These are phyloP conservation scores for Kazachstania africana DNA, from an alignment of 805 yeast genomes.

Conservation along the genomic window DNA sequence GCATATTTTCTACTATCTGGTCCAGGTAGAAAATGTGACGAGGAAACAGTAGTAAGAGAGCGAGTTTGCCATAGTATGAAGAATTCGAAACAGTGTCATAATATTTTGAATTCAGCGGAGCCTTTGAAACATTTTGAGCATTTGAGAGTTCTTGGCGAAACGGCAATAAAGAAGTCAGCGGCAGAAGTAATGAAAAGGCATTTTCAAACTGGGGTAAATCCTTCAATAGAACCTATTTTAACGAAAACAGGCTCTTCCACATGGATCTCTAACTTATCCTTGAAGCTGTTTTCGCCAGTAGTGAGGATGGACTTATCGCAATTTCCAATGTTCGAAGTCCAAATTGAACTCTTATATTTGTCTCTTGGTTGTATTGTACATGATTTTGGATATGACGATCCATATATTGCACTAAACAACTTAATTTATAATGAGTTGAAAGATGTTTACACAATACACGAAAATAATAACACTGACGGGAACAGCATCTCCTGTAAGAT, in stretches of 20 bases:
- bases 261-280: slow-evolving; percentile 23
- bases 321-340: slow-evolving; percentile 5
- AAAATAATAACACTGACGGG: no score
- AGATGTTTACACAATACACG: no score
- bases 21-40: no score
- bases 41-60: no score
- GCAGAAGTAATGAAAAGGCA: slow-evolving; percentile 52
- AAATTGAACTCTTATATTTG: slow-evolving; percentile 30
- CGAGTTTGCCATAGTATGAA: no score
- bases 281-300: slow-evolving; percentile 12
- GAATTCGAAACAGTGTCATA: no score
- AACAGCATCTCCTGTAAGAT: background rate
- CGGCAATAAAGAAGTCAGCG: slow-evolving; percentile 41
- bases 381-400: slow-evolving; percentile 68
- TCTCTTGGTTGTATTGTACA: slow-evolving; percentile 58
- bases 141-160: slow-evolving; percentile 35
- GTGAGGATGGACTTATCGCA: slow-evolving; percentile 23
- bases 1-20: no score
- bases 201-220: slow-evolving; percentile 28
- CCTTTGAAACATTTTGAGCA: slow-evolving; percentile 1
- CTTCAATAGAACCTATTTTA: slow-evolving; percentile 42
- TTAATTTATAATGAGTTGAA: slow-evolving; percentile 32
- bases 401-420: slow-evolving; percentile 52
- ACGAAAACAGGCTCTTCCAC: slow-evolving; percentile 33
- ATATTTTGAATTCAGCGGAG: no score